These are phyloP conservation scores for Leishmania braziliensis DNA, from an alignment of 208 protist genomes.

Conservation along the genomic window DNA sequence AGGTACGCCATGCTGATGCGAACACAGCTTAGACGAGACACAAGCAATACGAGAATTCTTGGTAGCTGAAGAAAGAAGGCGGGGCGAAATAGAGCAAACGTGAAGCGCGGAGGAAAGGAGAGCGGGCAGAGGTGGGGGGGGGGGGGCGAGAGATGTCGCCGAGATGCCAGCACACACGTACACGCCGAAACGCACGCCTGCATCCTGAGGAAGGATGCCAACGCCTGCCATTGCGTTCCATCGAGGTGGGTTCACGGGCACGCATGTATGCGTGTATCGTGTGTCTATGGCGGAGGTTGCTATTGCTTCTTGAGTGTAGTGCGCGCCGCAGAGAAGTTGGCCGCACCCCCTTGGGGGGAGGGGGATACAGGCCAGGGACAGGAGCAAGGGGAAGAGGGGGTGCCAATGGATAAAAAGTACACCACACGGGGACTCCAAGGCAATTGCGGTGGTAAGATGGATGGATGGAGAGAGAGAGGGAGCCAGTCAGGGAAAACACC, in stretches of 20 bases:
- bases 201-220: background rate
- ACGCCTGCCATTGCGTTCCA: background rate
- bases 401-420: no score
- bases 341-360: background rate
- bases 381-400: background rate
- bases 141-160: background rate
- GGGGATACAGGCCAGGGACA: background rate
- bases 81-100: background rate
- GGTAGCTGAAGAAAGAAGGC: background rate
- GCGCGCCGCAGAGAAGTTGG: background rate
- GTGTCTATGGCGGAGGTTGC: background rate
- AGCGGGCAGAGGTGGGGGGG: background rate
- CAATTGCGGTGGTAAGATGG: background rate
- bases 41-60: background rate
- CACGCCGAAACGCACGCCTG: background rate
- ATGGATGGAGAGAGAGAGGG: background rate
- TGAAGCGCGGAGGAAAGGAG: background rate
- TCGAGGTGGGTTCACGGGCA: background rate
- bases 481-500: no score
- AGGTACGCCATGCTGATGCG: conserved; percentile 5
- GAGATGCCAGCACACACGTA: background rate
- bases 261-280: background rate
- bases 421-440: background rate
- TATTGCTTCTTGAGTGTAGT: background rate
- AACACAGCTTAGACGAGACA: background rate